Evolutionary conservation across 192 early-diverging fungal genomes (phyloP).

Genomic region (Phycomyces nitens): DNA sequence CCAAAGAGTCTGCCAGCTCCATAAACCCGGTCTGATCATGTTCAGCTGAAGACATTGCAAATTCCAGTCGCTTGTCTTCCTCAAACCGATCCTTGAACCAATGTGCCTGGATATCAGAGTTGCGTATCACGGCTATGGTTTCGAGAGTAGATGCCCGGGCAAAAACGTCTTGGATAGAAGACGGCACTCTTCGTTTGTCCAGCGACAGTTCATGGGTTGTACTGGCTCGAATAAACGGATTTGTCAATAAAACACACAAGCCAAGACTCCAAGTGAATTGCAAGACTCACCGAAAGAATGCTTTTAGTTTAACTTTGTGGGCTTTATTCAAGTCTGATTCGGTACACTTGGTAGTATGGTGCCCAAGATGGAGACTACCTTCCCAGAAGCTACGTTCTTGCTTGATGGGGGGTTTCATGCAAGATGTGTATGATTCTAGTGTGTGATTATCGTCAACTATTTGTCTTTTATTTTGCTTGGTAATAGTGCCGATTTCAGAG

Average conservation of each 20-base stretch:
- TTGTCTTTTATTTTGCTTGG: neutral
- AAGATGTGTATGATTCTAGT: neutral
- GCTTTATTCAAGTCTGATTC: neutral
- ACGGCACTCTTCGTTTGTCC: neutral
- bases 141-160: neutral
- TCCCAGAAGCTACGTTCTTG: neutral
- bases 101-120: neutral
- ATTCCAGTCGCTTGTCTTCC: no score
- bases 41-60: no score
- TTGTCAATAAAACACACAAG: no score
- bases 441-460: neutral
- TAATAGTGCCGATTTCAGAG: neutral
- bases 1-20: no score
- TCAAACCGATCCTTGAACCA: neutral
- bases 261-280: no score
- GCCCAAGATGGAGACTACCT: neutral
- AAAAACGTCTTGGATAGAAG: neutral
- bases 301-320: neutral
- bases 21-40: no score
- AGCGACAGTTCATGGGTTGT: neutral
- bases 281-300: neutral
- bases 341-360: neutral
- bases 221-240: neutral
- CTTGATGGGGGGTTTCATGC: neutral
- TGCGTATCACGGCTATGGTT: neutral